Base-by-base conservation (phyloP, 768 basidiomycete genomes). In the Leccinum uliginosum region DNA sequence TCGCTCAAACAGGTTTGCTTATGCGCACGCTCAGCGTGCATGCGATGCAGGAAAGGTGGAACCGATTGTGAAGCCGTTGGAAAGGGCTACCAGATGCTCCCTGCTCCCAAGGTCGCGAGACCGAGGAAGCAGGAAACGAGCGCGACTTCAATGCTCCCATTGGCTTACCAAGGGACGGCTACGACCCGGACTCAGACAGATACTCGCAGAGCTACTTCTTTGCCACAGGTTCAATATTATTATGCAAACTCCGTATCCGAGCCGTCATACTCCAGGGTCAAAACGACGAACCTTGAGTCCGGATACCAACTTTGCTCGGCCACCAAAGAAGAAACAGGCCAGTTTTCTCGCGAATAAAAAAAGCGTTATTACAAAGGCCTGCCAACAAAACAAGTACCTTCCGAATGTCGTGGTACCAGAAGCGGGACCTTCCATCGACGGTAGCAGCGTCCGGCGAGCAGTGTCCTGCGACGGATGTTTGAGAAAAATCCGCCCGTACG, bases 21-120 rank as follows among this genome's bases (percentile, higher is more conserved):
- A 3, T 68, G 70, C 46, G n/a, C 38, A 2, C 43, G n/a, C 29
- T 71, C 71, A 3, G 43, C 54, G 34, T 71, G 70, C 45, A 34
- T 9, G 23, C 71, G 68, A 26, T 72, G 70, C 50, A 38, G 17
- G 26, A 62, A 45, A 23, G 23, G 30, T 11, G 58, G 27, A 4
- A 2, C 1, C 5, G 7, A 1, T 9, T 72, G 71, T 35, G 0
- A 1, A 17, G 26, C 17, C 3, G 0, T 15, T 3, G 35, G 32
- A 29, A 32, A 10, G 32, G 62, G 62, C 27, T 71, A 66, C 29
- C 60, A 69, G 32, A 59, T 12, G 34, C 62, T 71, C 21, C 71
- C 68, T 38, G 17, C 51, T 38, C 69, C 69, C 23, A 71, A 65
- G 47, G 0, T 19, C 2, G 19, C 3, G 14, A 65, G 35, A 35